Base-by-base conservation (phyloP, 257 asterid genomes). In the Verbascum thapsus region DNA sequence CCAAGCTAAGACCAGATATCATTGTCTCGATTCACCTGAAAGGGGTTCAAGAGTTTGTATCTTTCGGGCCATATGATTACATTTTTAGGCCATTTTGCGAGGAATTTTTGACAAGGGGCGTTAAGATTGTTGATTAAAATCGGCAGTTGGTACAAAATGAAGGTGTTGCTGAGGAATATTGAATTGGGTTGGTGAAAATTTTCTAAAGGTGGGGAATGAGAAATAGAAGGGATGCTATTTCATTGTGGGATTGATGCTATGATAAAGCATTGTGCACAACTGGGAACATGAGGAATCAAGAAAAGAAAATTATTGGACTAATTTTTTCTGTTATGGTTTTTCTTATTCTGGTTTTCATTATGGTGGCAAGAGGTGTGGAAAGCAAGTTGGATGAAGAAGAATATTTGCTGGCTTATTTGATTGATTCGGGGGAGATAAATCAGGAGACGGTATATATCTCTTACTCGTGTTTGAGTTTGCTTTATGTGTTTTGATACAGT, bases 361-460 rank as follows among this genome's bases (percentile, higher is more conserved):
- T 71, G 58, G 69, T 65, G 66, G 80, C 75, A 47, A 69, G 44
- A 9, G 66, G 78, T 44, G 73, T 43, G 51, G 87, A 78, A 44
- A 69, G 78, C 81, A 66, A 77, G 74, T 51, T 61, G 70, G 85
- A 66, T 44, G 72, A 70, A 60, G 64, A 69, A 66, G 86, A 86
- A 61, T 63, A 80, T 52, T 60, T 83, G 51, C 72, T 85, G 15
- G 72, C 73, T 8, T 72, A 68, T 73, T 76, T 83, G 18, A 65
- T 83, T 15, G 75, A 81, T 68, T 74, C 76, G 6, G 82, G 84
- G 69, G 82, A 73, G 73, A 83, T 76, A 3, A 79, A 74, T 58
- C 74, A 70, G 53, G 85, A 87, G 50, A 73, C 67, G 99, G 97
- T 92, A 82, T 54, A 41, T 0, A 40, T 34, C 59, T 74, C 50